Conservation (phyloP, 208 protist genomes). For the Angomonas desouzai region DNA sequence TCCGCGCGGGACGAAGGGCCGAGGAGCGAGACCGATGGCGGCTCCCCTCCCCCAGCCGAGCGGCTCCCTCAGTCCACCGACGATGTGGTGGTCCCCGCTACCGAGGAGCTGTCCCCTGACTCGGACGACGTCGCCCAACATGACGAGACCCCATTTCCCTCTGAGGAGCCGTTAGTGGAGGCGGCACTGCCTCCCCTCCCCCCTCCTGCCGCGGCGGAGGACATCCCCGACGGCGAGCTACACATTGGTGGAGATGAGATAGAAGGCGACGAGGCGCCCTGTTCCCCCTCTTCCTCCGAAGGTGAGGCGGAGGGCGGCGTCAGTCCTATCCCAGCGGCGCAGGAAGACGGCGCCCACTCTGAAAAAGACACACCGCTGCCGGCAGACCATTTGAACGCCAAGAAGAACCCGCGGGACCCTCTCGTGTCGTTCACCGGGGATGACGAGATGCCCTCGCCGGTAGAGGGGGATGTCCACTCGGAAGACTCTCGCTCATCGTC, state of each 20-base stretch:
- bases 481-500: slow-evolving; percentile 18
- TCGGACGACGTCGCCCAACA: not conserved
- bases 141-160: not conserved
- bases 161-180: not conserved
- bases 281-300: not conserved
- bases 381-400: not conserved
- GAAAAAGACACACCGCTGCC: not conserved
- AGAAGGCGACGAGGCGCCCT: slow-evolving; percentile 2
- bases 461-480: slow-evolving; percentile 1
- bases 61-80: not conserved
- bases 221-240: not conserved
- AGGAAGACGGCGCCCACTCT: too few relatives aligned
- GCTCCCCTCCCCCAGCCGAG: not conserved
- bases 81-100: not conserved
- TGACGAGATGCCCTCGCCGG: not conserved
- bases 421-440: too few relatives aligned
- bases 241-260: too few relatives aligned
- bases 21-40: not conserved
- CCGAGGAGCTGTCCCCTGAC: not conserved
- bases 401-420: not conserved
- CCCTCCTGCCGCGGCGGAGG: not conserved
- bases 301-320: not conserved
- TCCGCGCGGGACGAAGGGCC: not conserved
- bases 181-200: not conserved
- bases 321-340: too few relatives aligned